A percentile compares a stretch with the other conserved stretches of the same genome.
Evolutionary conservation across 768 basidiomycete species (phyloP).

Genomic region (Pleurotus djamor): DNA sequence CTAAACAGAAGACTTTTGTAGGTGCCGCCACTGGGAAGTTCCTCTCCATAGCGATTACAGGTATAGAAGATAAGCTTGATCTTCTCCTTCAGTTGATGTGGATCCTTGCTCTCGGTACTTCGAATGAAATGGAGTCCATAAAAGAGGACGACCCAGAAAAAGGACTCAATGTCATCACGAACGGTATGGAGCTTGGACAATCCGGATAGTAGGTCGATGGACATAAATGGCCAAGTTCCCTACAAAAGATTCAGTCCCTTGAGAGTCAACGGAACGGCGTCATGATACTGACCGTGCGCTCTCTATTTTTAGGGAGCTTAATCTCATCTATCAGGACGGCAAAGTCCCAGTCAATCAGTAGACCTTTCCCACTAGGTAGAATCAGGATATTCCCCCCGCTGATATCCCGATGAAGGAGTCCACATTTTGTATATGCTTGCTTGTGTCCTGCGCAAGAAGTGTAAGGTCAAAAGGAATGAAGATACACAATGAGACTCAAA

Average conservation of each 20-base stretch:
- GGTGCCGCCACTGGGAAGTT: background rate
- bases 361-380: background rate
- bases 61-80: background rate
- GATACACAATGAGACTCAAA: background rate
- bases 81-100: too few relatives aligned
- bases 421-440: constrained; percentile 1
- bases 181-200: constrained; percentile 16
- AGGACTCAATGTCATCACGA: constrained; percentile 30
- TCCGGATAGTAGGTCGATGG: constrained; percentile 15
- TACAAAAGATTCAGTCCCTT: constrained; percentile 6
- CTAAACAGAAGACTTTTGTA: background rate
- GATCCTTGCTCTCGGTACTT: too few relatives aligned
- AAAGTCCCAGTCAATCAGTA: constrained; percentile 11
- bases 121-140: constrained; percentile 9
- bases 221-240: constrained; percentile 32
- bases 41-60: background rate
- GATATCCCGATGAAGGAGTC: constrained; percentile 9
- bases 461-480: background rate
- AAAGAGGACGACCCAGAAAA: constrained; percentile 16
- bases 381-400: constrained; percentile 8
- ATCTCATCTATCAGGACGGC: background rate
- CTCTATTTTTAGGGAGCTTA: background rate
- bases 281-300: constrained; percentile 5
- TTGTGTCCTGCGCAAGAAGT: constrained; percentile 2
- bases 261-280: background rate